Evolutionary conservation across 2,329 filamentous ascomycete genomes (phyloP).

Genomic region (Ceratocystis harringtonii): DNA sequence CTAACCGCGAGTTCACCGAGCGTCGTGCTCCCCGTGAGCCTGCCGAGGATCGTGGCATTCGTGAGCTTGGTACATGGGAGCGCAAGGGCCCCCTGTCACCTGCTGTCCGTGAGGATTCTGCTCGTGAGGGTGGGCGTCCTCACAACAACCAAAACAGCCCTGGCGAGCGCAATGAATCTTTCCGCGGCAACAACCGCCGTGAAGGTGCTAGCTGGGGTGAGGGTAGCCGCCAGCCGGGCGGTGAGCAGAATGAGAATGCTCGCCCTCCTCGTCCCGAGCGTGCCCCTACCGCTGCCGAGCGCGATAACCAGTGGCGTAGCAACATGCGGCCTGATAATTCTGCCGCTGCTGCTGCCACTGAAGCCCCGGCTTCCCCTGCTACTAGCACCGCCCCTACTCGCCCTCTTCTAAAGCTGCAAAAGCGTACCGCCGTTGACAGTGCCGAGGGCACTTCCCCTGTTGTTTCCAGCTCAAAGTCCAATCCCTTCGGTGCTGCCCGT

Average conservation of each 20-base stretch:
- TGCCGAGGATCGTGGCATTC: slow-evolving; percentile 57
- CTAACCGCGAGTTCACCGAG: slow-evolving; percentile 30
- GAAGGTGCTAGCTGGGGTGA: slow-evolving; percentile 68
- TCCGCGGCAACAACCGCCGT: slow-evolving; percentile 46
- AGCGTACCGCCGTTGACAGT: slow-evolving; percentile 75
- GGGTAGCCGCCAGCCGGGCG: slow-evolving; percentile 43
- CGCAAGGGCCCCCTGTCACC: slow-evolving; percentile 83
- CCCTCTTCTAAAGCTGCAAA: slow-evolving; percentile 74
- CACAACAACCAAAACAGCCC: slow-evolving; percentile 27
- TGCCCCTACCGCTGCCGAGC: slow-evolving; percentile 71
- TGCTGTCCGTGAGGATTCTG: slow-evolving; percentile 38
- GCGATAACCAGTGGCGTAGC: slow-evolving; percentile 83
- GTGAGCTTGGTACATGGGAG: slow-evolving; percentile 85
- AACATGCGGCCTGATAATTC: slow-evolving; percentile 74
- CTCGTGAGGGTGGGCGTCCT: slow-evolving; percentile 41
- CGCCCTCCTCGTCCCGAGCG: slow-evolving; percentile 65
- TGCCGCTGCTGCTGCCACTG: slow-evolving; percentile 36
- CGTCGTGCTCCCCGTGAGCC: slow-evolving; percentile 42
- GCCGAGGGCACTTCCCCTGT: slow-evolving; percentile 35
- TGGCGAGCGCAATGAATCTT: slow-evolving; percentile 41
- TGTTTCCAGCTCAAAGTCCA: slow-evolving; percentile 62
- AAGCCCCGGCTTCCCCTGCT: slow-evolving; percentile 46
- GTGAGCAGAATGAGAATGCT: slow-evolving; percentile 53
- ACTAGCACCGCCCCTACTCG: slow-evolving; percentile 41
- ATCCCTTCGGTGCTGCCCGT: slow-evolving; percentile 81